Evolutionary conservation across 2,329 filamentous ascomycete species (phyloP).

Genomic region (Aspergillus pseudoterreus): DNA sequence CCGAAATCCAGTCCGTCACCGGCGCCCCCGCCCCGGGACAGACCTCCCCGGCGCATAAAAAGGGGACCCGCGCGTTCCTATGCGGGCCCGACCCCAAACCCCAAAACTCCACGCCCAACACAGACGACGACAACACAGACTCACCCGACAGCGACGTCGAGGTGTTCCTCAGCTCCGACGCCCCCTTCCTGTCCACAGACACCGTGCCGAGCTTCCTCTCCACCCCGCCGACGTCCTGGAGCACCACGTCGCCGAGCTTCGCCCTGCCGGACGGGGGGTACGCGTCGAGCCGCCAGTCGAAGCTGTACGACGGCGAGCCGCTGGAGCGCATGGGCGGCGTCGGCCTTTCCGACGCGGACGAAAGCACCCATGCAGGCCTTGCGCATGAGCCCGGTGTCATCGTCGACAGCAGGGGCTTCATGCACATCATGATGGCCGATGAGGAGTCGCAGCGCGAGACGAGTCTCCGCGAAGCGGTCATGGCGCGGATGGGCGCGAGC

Average conservation of each 20-base stretch:
- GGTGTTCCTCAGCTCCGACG: constrained; percentile 16
- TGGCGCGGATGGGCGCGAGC: constrained; percentile 23
- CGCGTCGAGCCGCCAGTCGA: not conserved
- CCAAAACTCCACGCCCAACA: not conserved
- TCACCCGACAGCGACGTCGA: constrained; percentile 16
- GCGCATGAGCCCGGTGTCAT: constrained; percentile 15
- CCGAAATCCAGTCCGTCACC: constrained; percentile 2
- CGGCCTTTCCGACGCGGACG: not conserved
- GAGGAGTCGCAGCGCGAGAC: constrained; percentile 18
- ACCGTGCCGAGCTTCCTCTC: constrained; percentile 13
- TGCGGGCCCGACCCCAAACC: not conserved
- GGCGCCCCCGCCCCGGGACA: not conserved
- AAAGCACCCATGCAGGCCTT: not conserved
- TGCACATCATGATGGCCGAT: constrained; percentile 15
- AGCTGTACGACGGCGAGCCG: not conserved
- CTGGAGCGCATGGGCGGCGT: not conserved
- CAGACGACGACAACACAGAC: not conserved
- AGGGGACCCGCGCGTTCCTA: constrained; percentile 10
- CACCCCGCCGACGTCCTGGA: constrained; percentile 2
- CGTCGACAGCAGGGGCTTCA: constrained; percentile 19
- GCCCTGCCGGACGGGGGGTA: constrained; percentile 5
- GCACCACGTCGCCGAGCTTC: constrained; percentile 6
- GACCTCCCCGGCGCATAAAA: constrained; percentile 3
- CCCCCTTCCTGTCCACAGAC: not conserved
- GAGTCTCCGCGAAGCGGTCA: constrained; percentile 21